Base-by-base conservation (phyloP, 129 eudicot species). In the Flaveria sonorensis region DNA sequence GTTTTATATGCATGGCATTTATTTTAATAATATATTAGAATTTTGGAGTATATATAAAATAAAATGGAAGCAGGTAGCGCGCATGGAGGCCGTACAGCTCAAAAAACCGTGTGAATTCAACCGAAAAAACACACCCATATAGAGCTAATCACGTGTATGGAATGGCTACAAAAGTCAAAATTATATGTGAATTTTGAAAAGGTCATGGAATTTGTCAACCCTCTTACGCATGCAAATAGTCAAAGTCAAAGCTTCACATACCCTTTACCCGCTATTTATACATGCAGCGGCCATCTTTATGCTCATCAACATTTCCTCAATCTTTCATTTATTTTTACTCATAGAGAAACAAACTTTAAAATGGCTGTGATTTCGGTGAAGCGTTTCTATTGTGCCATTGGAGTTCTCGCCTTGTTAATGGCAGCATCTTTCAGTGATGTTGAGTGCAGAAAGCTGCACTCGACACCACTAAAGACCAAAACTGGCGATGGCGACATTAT, bases 81-180 rank as follows among this genome's bases (percentile, higher is more conserved):
- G 3, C 60, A 52, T 52, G 59, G 21, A 52, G 59, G 59, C 23
- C 60, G 18, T 10, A 69, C 70, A 68, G 70, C 62, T 45, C 60
- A 55, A 77, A 77, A 67, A 46, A 39, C 70, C 62, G 81, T 77
- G 70, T 77, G 81, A 77, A 77, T 68, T 77, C 70, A 78, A 78
- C 81, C 9, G 70, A 57, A 75, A 77, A 60, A 5, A 72, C 11
- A 3, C 21, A 72, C 67, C 30, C 53, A 72, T 36, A 21, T 26
- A 39, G 30, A 53, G 28, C 51, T 36, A 43, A 20, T 20, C 53
- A 68, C 73, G 68, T 67, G 59, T 57, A 53, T 20, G 55, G 57
- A 76, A 66, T 39, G 14, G 26, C 26, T 24, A 45, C 2, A 16
- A 75, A 75, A 75, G 79, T 75, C 79, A 75, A 62, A 43, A 62